These are phyloP conservation scores for Aspergillus brunneoviolaceus DNA, from an alignment of 2,329 filamentous ascomycete genomes.

Conservation along the genomic window DNA sequence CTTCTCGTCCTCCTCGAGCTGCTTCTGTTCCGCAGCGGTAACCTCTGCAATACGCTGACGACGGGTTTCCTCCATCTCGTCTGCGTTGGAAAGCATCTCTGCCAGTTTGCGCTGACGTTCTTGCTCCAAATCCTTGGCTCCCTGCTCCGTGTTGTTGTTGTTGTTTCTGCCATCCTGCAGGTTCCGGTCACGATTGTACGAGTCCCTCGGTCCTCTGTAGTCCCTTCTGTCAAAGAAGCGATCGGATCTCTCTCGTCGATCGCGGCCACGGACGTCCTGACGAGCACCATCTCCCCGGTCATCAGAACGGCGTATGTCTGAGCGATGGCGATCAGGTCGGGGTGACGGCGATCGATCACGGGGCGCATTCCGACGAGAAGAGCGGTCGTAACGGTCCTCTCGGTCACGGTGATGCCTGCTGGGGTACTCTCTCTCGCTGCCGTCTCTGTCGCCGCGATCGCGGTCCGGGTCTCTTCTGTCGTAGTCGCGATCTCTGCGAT, in stretches of 20 bases:
- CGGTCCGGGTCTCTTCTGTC: background rate
- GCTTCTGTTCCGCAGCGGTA: conserved; percentile 63
- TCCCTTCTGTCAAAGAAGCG: conserved; percentile 24
- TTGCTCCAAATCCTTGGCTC: conserved; percentile 29
- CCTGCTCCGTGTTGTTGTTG: conserved; percentile 15
- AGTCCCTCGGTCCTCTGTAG: conserved; percentile 21
- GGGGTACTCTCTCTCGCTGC: conserved; percentile 19
- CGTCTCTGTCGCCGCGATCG: conserved; percentile 17
- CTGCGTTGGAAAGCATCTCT: conserved; percentile 71
- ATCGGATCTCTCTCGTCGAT: conserved; percentile 16
- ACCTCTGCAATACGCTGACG: conserved; percentile 66
- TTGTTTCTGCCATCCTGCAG: conserved; percentile 12
- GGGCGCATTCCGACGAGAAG: conserved; percentile 20
- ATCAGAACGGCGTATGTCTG: conserved; percentile 16
- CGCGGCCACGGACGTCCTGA: conserved; percentile 14
- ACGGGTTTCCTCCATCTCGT: conserved; percentile 68
- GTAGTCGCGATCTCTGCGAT: conserved; percentile 17
- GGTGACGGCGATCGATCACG: conserved; percentile 27
- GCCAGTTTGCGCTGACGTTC: conserved; percentile 56
- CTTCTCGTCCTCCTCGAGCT: conserved; percentile 65
- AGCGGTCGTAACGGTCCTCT: conserved; percentile 25
- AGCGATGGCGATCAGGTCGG: conserved; percentile 13
- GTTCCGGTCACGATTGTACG: conserved; percentile 18
- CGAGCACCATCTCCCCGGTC: conserved; percentile 10
- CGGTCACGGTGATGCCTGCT: conserved; percentile 24